Evolutionary conservation across 176 grass and related monocot genomes (phyloP).

Genomic region (Aegilops sharonensis): DNA sequence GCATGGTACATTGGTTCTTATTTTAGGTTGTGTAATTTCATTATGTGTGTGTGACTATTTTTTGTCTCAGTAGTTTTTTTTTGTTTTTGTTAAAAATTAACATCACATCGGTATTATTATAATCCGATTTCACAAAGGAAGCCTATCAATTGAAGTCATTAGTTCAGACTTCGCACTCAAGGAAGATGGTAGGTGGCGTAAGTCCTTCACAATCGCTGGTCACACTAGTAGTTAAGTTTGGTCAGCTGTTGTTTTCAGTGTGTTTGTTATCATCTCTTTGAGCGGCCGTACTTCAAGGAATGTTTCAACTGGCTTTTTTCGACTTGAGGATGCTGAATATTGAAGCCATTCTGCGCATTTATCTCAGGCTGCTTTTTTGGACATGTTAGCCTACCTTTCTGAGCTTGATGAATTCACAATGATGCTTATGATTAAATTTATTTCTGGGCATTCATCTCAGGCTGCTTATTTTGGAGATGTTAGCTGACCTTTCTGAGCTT

Average conservation of each 20-base stretch:
- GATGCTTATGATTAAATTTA: background rate
- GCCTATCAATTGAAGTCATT: background rate
- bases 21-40: background rate
- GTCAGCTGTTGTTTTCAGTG: conserved; percentile 25
- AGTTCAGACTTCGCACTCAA: conserved; percentile 20
- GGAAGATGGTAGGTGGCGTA: background rate
- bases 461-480: background rate
- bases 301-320: background rate
- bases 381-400: background rate
- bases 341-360: background rate
- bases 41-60: background rate
- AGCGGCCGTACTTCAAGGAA: background rate
- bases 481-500: background rate
- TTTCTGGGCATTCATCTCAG: background rate
- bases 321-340: background rate
- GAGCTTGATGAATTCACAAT: background rate
- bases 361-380: background rate
- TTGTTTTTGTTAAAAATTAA: background rate
- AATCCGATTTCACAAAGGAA: background rate
- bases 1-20: background rate
- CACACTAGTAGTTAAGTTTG: background rate
- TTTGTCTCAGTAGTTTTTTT: background rate
- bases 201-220: conserved; percentile 8
- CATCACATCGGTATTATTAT: background rate
- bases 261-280: conserved; percentile 13